phyloP scores from a whole-genome alignment of 148 eudicot genomes.

The Chenopodium quinoa region DNA sequence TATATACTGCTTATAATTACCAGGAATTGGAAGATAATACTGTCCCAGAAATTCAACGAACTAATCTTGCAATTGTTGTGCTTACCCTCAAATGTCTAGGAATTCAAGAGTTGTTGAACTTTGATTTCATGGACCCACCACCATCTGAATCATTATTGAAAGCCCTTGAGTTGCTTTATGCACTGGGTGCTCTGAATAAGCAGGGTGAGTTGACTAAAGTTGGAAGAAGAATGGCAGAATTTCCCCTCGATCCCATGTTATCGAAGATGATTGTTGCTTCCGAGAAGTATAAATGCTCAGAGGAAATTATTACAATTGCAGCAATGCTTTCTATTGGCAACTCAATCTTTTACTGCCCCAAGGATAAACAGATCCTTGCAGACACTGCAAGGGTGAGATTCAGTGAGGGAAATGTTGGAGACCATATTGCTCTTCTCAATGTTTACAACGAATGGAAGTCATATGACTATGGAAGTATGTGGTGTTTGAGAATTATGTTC shows the following conservation, averaged over 20 bases:
- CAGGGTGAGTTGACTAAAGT: conserved; percentile 66
- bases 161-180: conserved; percentile 64
- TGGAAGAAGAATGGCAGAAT: conserved; percentile 74
- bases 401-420: conserved; percentile 70
- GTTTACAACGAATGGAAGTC: conserved; percentile 82
- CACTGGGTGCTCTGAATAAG: conserved; percentile 64
- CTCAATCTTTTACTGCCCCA: conserved; percentile 75
- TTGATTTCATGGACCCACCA: conserved; percentile 89
- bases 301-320: conserved; percentile 65
- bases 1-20: conserved; percentile 60
- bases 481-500: conserved; percentile 75
- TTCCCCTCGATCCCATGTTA: conserved; percentile 81
- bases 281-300: conserved; percentile 58
- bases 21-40: conserved; percentile 62
- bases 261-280: conserved; percentile 73
- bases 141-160: conserved; percentile 66
- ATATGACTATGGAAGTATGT: conserved; percentile 57
- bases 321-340: conserved; percentile 79
- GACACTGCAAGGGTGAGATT: conserved; percentile 71
- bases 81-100: conserved; percentile 76
- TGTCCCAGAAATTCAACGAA: conserved; percentile 67
- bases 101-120: conserved; percentile 57
- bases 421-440: conserved; percentile 73
- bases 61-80: conserved; percentile 70
- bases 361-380: conserved; percentile 66